Evolutionary conservation across 2,329 filamentous ascomycete genomes (phyloP), one percentile per base, ranked within the genome.

Genomic region (Stemphylium lycopersici): DNA sequence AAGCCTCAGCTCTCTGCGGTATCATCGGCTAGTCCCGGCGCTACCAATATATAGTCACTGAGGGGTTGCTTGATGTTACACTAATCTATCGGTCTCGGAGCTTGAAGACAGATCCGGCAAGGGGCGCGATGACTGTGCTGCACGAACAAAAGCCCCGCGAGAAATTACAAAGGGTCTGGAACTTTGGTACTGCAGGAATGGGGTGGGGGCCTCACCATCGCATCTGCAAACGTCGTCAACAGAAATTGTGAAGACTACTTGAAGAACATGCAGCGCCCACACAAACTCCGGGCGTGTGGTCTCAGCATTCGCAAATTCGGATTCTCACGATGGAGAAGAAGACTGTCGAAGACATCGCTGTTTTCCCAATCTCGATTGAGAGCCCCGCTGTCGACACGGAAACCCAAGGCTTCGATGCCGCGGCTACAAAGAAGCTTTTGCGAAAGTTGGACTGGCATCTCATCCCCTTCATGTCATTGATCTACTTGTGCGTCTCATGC

Each of bases 381-480:
- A 38, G 62, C 13, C 45, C 53, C 6, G 40, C 51, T 16, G 60
- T 60, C 6, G 63, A 72, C 38, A 49, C 65, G n/a, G 70, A 72
- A 40, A 34, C 52, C 1, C 63, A 68, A 32, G 70, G 68, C 22
- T 79, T 74, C 45, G 77, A 80, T 55, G 63, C 52, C 20, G 56
- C 58, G 22, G 74, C 74, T 13, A 84, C 79, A n/a, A 83, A 78
- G 59, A 77, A 73, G 50, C 78, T 86, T 0, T 65, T 86, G 33
- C 75, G 81, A 62, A 83, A 82, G 71, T 75, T 84, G 59, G 81
- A 86, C 68, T 73, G 79, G 75, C 75, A 80, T 64, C 78, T 87
- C 18, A 81, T 87, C 39, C 85, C 85, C 1, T 83, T 86, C 69
- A 80, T 87, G 57, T 80, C 83, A 3, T 66, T 87, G 0, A 78